phyloP scores from a whole-genome alignment of 305 asterid species.

The Salvia sclarea region DNA sequence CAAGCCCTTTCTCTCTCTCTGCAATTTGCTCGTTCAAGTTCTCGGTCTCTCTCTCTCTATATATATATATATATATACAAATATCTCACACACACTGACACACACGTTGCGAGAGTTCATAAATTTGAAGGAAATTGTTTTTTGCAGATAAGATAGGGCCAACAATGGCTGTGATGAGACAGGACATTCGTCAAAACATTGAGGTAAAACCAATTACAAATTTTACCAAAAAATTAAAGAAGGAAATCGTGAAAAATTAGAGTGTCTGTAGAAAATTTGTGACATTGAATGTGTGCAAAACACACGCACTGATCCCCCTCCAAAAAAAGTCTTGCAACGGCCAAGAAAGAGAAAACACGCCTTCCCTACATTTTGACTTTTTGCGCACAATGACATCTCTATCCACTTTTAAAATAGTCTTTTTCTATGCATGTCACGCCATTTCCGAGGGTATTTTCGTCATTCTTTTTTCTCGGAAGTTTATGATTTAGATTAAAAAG shows the following conservation, averaged over 20 bases:
- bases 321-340: conserved; percentile 17
- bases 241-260: no score
- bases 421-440: not conserved
- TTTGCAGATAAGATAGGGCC: conserved; percentile 98
- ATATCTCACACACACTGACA: no score
- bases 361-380: conserved; percentile 34
- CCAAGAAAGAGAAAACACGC: not conserved
- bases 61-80: not conserved
- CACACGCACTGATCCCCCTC: conserved; percentile 45
- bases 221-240: no score
- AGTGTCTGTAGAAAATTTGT: no score
- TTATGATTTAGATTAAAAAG: no score
- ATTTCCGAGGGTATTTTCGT: conserved; percentile 16
- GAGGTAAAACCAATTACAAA: no score
- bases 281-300: conserved; percentile 38
- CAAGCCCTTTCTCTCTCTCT: conserved; percentile 72
- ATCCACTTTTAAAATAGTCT: no score
- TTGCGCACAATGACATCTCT: conserved; percentile 11
- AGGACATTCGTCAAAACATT: conserved; percentile 71
- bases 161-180: conserved; percentile 83
- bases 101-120: no score
- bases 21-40: conserved; percentile 65
- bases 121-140: not conserved
- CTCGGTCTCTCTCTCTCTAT: conserved; percentile 52
- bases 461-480: not conserved